Percentiles rank a stretch among this genome's conserved stretches.
These are phyloP conservation scores for Paracoccidioides lutzii DNA, from an alignment of 2,329 filamentous ascomycete genomes.

Conservation along the genomic window DNA sequence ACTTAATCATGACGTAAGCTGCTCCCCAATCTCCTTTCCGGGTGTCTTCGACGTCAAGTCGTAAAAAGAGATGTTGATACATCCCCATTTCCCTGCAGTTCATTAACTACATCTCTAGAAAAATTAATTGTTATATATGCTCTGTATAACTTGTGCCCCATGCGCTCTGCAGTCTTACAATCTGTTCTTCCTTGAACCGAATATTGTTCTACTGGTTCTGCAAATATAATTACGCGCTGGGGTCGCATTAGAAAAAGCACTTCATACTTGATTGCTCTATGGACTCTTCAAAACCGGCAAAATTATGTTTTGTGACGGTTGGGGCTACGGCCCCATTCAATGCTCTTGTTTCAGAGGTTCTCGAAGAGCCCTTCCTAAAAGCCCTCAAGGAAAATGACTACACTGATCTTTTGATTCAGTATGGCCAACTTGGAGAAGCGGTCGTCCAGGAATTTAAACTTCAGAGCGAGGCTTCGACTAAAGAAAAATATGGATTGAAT, in stretches of 20 bases:
- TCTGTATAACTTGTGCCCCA: background rate
- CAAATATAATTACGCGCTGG: background rate
- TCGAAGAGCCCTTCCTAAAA: slow-evolving; percentile 50
- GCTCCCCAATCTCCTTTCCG: background rate
- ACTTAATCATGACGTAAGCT: background rate
- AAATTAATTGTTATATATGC: background rate
- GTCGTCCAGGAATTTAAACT: slow-evolving; percentile 37
- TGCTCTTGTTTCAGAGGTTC: slow-evolving; percentile 52
- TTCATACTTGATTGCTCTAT: slow-evolving; percentile 4
- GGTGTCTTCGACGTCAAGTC: background rate
- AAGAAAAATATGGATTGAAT: slow-evolving; percentile 29
- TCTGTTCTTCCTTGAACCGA: background rate
- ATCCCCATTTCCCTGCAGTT: background rate
- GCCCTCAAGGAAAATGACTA: slow-evolving; percentile 49
- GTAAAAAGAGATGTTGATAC: background rate
- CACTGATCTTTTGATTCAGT: slow-evolving; percentile 65
- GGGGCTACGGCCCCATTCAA: slow-evolving; percentile 82
- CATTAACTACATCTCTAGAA: background rate
- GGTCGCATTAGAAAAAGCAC: background rate
- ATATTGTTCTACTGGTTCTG: background rate
- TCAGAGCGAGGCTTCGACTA: slow-evolving; percentile 15
- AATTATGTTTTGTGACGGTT: slow-evolving; percentile 70
- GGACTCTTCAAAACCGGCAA: slow-evolving; percentile 17
- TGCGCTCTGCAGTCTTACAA: background rate
- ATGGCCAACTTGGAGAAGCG: slow-evolving; percentile 52